Evolutionary conservation across 106 monocot species (phyloP).

Genomic region (Amphibolis antarctica): DNA sequence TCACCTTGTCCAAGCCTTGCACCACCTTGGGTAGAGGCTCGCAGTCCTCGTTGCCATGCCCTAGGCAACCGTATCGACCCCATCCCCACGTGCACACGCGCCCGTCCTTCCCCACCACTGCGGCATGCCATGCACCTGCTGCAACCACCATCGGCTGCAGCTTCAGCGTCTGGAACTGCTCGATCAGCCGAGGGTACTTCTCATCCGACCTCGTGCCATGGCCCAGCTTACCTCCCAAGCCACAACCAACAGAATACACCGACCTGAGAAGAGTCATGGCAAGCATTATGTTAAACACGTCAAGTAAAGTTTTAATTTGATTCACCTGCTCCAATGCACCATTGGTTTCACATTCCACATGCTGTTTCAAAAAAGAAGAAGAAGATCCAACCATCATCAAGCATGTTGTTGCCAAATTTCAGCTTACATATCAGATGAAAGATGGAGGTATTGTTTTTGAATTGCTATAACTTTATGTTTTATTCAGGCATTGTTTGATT

Average conservation of each 20-base stretch:
- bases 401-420: too few species aligned
- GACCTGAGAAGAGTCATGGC: constrained; percentile 48
- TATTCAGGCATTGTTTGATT: too few species aligned
- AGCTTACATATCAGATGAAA: too few species aligned
- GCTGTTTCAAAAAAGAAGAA: too few species aligned
- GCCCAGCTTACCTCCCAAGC: constrained; percentile 92
- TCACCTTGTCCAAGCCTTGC: constrained; percentile 50
- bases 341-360: too few species aligned
- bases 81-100: constrained; percentile 98
- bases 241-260: constrained; percentile 95
- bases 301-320: not conserved
- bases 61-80: constrained; percentile 94
- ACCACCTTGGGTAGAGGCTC: constrained; percentile 79
- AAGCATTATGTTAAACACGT: not conserved
- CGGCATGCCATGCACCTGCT: constrained; percentile 96
- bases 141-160: constrained; percentile 81
- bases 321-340: too few species aligned
- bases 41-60: constrained; percentile 91
- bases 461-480: too few species aligned
- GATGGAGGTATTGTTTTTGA: too few species aligned
- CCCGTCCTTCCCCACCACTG: constrained; percentile 88
- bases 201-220: constrained; percentile 86
- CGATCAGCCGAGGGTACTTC: constrained; percentile 71
- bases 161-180: constrained; percentile 57
- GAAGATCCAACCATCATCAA: too few species aligned